Evolutionary conservation across 2,329 filamentous ascomycete species (phyloP).

Genomic region (Pseudopyricularia cyperi): DNA sequence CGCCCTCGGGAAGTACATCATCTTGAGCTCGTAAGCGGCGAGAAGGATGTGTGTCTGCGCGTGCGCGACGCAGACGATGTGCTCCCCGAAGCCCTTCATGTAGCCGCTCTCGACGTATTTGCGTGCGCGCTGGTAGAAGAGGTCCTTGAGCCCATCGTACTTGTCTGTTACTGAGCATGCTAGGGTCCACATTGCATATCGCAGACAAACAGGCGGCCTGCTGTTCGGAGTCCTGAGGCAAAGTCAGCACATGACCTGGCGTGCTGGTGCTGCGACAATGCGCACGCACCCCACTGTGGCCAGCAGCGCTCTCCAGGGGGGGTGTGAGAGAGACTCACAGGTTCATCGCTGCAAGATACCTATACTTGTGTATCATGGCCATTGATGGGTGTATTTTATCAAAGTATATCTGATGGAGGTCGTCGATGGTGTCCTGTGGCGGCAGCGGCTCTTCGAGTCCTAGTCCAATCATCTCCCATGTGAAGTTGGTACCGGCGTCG

Average conservation of each 20-base stretch:
- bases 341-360: conserved; percentile 81
- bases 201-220: conserved; percentile 73
- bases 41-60: conserved; percentile 75
- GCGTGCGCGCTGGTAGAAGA: conserved; percentile 80
- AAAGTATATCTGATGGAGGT: conserved; percentile 83
- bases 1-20: conserved; percentile 92
- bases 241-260: conserved; percentile 6
- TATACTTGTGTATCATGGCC: conserved; percentile 80
- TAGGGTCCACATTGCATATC: conserved; percentile 93
- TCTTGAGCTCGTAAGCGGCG: conserved; percentile 83
- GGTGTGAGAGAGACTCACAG: conserved; percentile 33
- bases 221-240: conserved; percentile 55
- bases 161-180: conserved; percentile 80
- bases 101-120: conserved; percentile 88
- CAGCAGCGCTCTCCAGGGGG: not conserved
- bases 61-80: conserved; percentile 74
- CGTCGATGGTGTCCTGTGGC: conserved; percentile 56
- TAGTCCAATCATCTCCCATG: conserved; percentile 64
- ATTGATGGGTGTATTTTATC: conserved; percentile 76
- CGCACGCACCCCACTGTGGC: not conserved
- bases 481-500: conserved; percentile 43
- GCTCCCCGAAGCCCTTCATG: conserved; percentile 83
- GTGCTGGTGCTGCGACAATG: not conserved
- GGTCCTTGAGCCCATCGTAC: conserved; percentile 63
- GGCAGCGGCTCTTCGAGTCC: conserved; percentile 47